These are phyloP conservation scores for Suhomyces choctaworum DNA, from an alignment of 1,139 yeast genomes.

Conservation along the genomic window DNA sequence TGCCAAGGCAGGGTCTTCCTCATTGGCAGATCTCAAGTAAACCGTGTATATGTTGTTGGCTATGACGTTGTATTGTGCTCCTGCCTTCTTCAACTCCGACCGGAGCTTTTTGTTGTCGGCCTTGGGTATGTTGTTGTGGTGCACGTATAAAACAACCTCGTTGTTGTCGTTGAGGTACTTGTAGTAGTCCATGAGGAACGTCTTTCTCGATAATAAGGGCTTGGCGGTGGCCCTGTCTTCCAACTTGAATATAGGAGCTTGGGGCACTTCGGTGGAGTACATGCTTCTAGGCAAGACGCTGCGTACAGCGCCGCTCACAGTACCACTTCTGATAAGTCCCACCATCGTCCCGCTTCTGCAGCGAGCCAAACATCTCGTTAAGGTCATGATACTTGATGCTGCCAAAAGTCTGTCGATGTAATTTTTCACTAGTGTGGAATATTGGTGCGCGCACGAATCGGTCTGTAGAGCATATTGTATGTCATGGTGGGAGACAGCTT, in stretches of 20 bases:
- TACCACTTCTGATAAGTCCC: neutral
- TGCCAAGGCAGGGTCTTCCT: slow-evolving; percentile 72
- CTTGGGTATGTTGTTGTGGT: slow-evolving; percentile 78
- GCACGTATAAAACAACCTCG: slow-evolving; percentile 72
- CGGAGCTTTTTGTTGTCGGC: slow-evolving; percentile 66
- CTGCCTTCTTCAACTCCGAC: slow-evolving; percentile 58
- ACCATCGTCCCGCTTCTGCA: slow-evolving; percentile 2
- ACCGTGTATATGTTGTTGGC: slow-evolving; percentile 71
- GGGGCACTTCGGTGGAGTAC: slow-evolving; percentile 6
- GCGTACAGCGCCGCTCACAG: neutral
- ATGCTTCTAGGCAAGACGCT: slow-evolving; percentile 2
- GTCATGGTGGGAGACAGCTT: too few species aligned
- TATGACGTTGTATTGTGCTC: slow-evolving; percentile 66
- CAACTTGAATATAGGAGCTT: slow-evolving; percentile 11
- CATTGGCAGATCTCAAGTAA: slow-evolving; percentile 68
- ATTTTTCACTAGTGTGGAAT: slow-evolving; percentile 8
- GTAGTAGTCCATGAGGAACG: slow-evolving; percentile 79
- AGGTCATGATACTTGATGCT: slow-evolving; percentile 2
- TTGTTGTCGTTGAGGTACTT: slow-evolving; percentile 65
- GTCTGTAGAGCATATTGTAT: too few species aligned
- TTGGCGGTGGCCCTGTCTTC: slow-evolving; percentile 48
- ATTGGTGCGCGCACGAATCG: slow-evolving; percentile 4
- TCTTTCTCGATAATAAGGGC: slow-evolving; percentile 66
- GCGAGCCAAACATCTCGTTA: slow-evolving; percentile 4
- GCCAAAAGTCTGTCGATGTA: slow-evolving; percentile 6